Percentiles rank a stretch among this genome's conserved stretches.
Conservation (phyloP, 805 yeast genomes). For the Candida nemodendra region DNA sequence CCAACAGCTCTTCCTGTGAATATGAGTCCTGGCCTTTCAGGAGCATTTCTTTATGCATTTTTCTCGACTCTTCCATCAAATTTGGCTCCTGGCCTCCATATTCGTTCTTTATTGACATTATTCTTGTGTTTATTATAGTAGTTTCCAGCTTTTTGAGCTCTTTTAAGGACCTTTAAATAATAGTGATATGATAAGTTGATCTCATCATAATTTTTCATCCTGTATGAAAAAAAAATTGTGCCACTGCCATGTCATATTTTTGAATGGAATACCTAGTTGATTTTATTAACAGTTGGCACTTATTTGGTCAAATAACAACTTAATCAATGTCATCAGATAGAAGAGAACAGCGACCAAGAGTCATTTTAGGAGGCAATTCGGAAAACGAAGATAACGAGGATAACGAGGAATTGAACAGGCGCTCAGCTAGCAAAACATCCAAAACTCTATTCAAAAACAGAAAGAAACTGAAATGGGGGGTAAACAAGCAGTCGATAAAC, state of each 20-base stretch:
- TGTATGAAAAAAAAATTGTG: background rate
- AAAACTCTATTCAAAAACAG: conserved; percentile 5
- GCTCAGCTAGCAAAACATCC: background rate
- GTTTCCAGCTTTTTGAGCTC: too few species aligned
- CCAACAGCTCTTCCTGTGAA: conserved; percentile 67
- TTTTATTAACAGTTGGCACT: too few species aligned
- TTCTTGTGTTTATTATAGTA: background rate
- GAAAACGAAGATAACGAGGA: conserved; percentile 9
- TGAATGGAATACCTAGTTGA: too few species aligned
- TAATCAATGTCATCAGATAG: background rate
- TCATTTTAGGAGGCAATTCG: background rate
- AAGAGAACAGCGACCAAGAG: background rate
- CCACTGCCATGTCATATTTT: too few species aligned
- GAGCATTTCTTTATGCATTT: conserved; percentile 65
- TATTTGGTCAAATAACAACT: too few species aligned
- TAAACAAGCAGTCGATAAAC: background rate
- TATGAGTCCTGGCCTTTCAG: conserved; percentile 48
- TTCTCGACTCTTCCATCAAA: conserved; percentile 34
- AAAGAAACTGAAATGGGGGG: background rate
- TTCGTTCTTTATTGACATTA: conserved; percentile 4
- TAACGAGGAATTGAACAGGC: too few species aligned
- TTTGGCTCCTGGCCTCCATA: conserved; percentile 14
- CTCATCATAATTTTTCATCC: background rate
- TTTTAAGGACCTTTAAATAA: too few species aligned
- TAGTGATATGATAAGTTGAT: too few species aligned